These are phyloP conservation scores for Nothopassalora personata DNA, from an alignment of 2,329 filamentous ascomycete species.

Conservation along the genomic window DNA sequence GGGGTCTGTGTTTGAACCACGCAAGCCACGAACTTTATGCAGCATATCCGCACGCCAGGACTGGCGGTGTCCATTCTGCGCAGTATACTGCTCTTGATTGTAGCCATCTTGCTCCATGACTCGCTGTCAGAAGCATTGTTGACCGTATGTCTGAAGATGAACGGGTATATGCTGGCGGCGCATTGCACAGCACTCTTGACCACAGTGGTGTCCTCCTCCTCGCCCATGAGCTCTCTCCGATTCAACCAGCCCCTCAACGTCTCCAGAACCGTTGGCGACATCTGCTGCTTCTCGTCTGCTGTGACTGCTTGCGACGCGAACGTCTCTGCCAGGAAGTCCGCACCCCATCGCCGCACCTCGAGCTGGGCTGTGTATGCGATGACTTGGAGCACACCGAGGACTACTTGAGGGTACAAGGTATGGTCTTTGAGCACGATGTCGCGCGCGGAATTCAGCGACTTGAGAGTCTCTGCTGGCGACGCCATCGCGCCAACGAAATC, in stretches of 20 bases:
- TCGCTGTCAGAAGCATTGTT: conserved; percentile 75
- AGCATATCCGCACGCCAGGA: conserved; percentile 78
- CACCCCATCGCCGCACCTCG: conserved; percentile 89
- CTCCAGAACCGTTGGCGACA: conserved; percentile 66
- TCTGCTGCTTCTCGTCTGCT: conserved; percentile 69
- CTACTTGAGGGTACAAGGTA: conserved; percentile 83
- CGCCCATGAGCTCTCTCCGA: conserved; percentile 46
- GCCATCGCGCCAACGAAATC: conserved; percentile 22
- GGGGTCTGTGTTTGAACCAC: conserved; percentile 88
- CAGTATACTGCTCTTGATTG: conserved; percentile 84
- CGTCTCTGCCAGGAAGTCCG: conserved; percentile 91
- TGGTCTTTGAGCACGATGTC: conserved; percentile 83
- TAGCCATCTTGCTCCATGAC: conserved; percentile 81
- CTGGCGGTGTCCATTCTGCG: conserved; percentile 78
- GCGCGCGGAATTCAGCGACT: conserved; percentile 83
- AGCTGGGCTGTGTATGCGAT: conserved; percentile 69
- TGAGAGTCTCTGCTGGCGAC: conserved; percentile 61
- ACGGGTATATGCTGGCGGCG: conserved; percentile 85
- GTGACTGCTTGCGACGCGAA: conserved; percentile 86
- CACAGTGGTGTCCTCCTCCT: conserved; percentile 69
- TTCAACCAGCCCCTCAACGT: conserved; percentile 54
- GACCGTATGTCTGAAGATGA: conserved; percentile 88
- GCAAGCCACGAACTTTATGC: conserved; percentile 93
- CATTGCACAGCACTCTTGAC: conserved; percentile 83
- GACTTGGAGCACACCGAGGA: conserved; percentile 88